Evolutionary conservation across 2,329 filamentous ascomycete species (phyloP), one percentile per base, ranked within the genome.

Genomic region (Alternaria hordeiaustralica): DNA sequence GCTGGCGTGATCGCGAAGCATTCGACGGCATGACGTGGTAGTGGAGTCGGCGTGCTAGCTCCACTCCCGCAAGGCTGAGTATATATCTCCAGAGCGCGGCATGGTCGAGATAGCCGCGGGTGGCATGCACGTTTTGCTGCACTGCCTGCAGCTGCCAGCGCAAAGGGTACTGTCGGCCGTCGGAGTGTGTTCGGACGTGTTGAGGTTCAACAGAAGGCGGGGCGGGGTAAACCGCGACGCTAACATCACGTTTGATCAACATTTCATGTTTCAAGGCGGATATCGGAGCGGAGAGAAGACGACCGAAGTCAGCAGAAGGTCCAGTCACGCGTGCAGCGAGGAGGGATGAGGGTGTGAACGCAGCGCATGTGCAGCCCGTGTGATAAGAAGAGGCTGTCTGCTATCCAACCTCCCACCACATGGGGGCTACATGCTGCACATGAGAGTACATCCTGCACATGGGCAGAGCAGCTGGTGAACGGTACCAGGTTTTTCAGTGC

Each of bases 21-120:
- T 45, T 25, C 28, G 50, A 41, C 18, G 58, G 55, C 36, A 60
- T 63, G 61, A 60, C 61, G 61, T 63, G 61, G 50, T 55, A 33
- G 44, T 50, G 25, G 47, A 49, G 20, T 41, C 21, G 26, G 45
- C 58, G 8, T 45, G 12, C 25, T 36, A 23, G 51, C 28, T 46
- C 55, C 49, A 54, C 49, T 53, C 18, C 33, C 49, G 45, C 61
- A 63, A 44, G 61, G 57, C 61, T 63, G 61, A 62, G 13, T 21
- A 60, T 46, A 21, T 50, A 36, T 53, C 47, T 51, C 25, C 18
- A 55, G 58, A 60, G 26, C 41, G 30, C 49, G 18, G 26, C 26
- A 44, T 45, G 41, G 53, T 45, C 23, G 13, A 26, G 53, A 55
- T 8, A 21, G 23, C 53, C 41, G 49, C 49, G 49, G 49, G 49